Base-by-base conservation (phyloP, 192 early-diverging fungal species). In the Anaeromyces robustus region DNA sequence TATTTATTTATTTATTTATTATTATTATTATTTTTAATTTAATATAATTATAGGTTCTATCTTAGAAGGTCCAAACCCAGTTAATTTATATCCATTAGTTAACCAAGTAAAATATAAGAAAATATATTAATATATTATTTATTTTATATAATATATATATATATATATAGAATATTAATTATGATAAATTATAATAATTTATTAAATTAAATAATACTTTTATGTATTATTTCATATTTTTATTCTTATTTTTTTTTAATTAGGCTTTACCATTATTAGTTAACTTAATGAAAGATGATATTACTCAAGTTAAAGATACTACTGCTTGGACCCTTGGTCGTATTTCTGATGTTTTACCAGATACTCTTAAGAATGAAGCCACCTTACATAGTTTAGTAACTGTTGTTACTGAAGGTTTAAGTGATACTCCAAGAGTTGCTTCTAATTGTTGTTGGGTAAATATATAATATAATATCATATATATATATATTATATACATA, bases 281-380 rank as follows among this genome's bases (percentile, higher is more conserved):
- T 82, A 89, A 91, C 59, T 92, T 94, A 91, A 93, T 95, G 92
- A 91, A 90, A 79, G 98, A 99, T 84, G 90, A 90, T 39, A 88
- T 91, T 30, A 84, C 95, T 29, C 92, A 96, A 80, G 96, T 99
- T 80, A 97, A 97, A 87, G 98, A 99, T 85, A 94, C 96, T 28
- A 94, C 96, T 12, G 97, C 96, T 26, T 99, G 98, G 98, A 95
- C 96, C n/a, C 87, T 99, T 17, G 97, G 98, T 80, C 93, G 96
- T 80, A 95, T 99, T 30, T 97, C 90, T 78, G 95, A 98, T 79
- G 84, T 92, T 77, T 81, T 96, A 77, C 88, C 90, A 52, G 82
- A 84, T 28, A 31, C 83, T 29, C 77, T 83, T 17, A 81, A 37
- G 26, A 29, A 29, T 43, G 30, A 81, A 37, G 82, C 80, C 17